A percentile compares a stretch with the other conserved stretches of the same genome.
Conservation (phyloP, 2,329 filamentous ascomycete species). For the Nemania sp. region DNA sequence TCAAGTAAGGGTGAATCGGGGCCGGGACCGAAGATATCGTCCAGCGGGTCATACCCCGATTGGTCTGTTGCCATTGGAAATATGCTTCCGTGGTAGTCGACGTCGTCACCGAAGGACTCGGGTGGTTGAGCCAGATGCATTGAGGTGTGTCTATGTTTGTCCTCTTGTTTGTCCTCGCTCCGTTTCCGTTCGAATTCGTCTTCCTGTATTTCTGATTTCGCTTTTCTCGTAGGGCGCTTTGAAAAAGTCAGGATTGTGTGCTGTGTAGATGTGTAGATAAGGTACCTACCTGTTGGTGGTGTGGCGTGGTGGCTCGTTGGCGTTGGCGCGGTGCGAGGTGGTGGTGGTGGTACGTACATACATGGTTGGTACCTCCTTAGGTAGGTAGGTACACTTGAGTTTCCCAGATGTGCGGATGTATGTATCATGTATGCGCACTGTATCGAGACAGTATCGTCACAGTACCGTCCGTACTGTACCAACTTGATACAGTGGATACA, state of each 20-base stretch:
- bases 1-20: not conserved
- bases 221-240: too few relatives aligned
- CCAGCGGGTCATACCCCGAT: conserved; percentile 10
- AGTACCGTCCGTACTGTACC: too few relatives aligned
- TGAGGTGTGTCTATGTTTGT: not conserved
- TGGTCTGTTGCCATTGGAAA: conserved; percentile 7
- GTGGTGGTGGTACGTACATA: not conserved
- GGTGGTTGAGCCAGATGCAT: conserved; percentile 24
- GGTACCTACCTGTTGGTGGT: not conserved
- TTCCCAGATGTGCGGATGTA: too few relatives aligned
- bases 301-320: conserved; percentile 6
- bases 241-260: too few relatives aligned
- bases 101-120: conserved; percentile 19
- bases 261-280: too few relatives aligned
- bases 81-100: conserved; percentile 3
- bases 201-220: not conserved
- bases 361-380: too few relatives aligned
- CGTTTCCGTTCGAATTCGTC: not conserved
- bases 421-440: not conserved
- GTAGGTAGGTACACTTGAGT: too few relatives aligned
- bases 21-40: conserved; percentile 21
- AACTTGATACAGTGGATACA: too few relatives aligned
- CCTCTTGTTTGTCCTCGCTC: not conserved
- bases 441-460: not conserved
- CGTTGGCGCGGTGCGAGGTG: too few relatives aligned